These are phyloP conservation scores for Trichosporon sp. DNA, from an alignment of 1,284 basidiomycete genomes.

Conservation along the genomic window DNA sequence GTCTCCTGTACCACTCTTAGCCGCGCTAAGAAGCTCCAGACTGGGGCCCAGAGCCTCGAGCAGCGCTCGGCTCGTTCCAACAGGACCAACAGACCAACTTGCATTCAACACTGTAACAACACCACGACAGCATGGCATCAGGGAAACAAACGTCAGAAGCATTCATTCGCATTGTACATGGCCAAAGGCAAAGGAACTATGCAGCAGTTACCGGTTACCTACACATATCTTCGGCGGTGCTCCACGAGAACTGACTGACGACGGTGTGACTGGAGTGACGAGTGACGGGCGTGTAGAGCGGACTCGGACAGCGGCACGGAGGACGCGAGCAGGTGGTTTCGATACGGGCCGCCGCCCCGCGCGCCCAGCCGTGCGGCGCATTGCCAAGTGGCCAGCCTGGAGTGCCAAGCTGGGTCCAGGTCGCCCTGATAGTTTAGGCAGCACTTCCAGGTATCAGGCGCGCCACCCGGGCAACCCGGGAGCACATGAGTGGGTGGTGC, in stretches of 20 bases:
- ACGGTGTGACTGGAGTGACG: too few relatives aligned
- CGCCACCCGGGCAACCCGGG: too few relatives aligned
- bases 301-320: too few relatives aligned
- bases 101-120: not conserved
- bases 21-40: too few relatives aligned
- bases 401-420: too few relatives aligned
- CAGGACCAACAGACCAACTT: not conserved
- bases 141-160: not conserved
- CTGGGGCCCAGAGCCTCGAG: not conserved
- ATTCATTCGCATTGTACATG: slow-evolving; percentile 3
- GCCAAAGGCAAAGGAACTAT: not conserved
- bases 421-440: too few relatives aligned
- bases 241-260: not conserved
- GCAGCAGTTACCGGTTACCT: not conserved
- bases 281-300: too few relatives aligned
- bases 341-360: too few relatives aligned
- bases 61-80: not conserved
- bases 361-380: not conserved
- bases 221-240: not conserved
- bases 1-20: not conserved
- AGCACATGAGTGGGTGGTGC: too few relatives aligned
- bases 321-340: too few relatives aligned
- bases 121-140: not conserved
- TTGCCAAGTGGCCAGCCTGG: too few relatives aligned
- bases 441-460: too few relatives aligned